Percentiles rank a stretch among this genome's conserved stretches.
These are phyloP conservation scores for Exophiala bonariae DNA, from an alignment of 2,329 filamentous ascomycete species.

Conservation along the genomic window DNA sequence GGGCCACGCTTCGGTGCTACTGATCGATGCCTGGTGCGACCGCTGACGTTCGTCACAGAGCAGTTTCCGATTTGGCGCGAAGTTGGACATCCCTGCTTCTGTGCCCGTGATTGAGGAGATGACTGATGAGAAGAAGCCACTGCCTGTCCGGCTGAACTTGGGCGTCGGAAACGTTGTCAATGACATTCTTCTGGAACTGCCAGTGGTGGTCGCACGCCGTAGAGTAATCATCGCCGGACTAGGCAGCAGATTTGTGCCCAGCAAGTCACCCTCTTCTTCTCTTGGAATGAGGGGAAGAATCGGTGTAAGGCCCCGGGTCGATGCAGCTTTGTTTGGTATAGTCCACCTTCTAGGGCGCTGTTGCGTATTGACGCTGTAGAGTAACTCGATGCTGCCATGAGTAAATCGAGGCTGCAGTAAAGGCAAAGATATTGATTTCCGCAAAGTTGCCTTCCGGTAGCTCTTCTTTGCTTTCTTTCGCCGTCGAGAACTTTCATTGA, in stretches of 20 bases:
- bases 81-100: background rate
- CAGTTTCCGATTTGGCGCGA: background rate
- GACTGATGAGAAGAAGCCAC: slow-evolving; percentile 21
- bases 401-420: slow-evolving; percentile 12
- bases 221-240: slow-evolving; percentile 30
- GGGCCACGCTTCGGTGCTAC: slow-evolving; percentile 12
- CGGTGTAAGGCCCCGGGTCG: slow-evolving; percentile 21
- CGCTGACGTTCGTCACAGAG: background rate
- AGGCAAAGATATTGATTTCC: slow-evolving; percentile 13
- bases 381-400: slow-evolving; percentile 4
- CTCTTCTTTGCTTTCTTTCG: background rate
- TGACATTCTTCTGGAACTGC: slow-evolving; percentile 11
- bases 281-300: slow-evolving; percentile 12
- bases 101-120: slow-evolving; percentile 19
- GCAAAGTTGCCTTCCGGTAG: slow-evolving; percentile 2
- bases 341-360: slow-evolving; percentile 23
- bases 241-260: slow-evolving; percentile 1
- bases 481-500: background rate
- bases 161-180: slow-evolving; percentile 27
- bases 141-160: slow-evolving; percentile 18
- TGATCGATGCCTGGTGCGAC: slow-evolving; percentile 6
- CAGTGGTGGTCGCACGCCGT: slow-evolving; percentile 22
- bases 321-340: slow-evolving; percentile 19
- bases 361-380: background rate
- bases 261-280: too few relatives aligned